These are phyloP conservation scores for Aureobasidium sp. DNA, from an alignment of 2,329 filamentous ascomycete genomes.

Conservation along the genomic window DNA sequence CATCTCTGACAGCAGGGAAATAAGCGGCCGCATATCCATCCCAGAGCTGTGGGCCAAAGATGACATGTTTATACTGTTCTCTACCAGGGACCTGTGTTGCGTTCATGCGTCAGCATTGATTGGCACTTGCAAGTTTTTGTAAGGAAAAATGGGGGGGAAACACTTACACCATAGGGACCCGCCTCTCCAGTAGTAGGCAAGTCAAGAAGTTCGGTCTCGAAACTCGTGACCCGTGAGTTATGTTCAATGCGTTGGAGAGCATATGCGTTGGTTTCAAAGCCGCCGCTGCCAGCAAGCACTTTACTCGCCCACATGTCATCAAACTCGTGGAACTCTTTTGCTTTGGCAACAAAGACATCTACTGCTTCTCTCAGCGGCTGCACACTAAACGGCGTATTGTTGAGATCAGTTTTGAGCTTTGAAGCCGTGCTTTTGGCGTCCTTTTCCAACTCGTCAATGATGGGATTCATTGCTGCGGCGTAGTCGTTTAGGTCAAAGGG, in stretches of 20 bases:
- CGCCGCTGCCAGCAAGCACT: constrained; percentile 56
- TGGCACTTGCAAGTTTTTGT: not conserved
- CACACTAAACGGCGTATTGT: constrained; percentile 40
- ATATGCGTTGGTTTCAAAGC: constrained; percentile 65
- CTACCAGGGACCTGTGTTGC: constrained; percentile 63
- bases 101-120: not conserved
- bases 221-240: constrained; percentile 69
- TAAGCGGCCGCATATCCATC: constrained; percentile 58
- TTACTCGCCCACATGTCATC: constrained; percentile 67
- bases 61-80: constrained; percentile 86
- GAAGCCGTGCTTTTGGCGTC: constrained; percentile 46
- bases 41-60: constrained; percentile 79
- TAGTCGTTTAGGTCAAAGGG: constrained; percentile 76
- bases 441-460: constrained; percentile 57
- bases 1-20: constrained; percentile 81
- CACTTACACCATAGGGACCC: constrained; percentile 55
- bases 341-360: constrained; percentile 49
- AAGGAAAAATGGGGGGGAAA: not conserved
- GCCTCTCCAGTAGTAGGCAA: constrained; percentile 46
- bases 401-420: not conserved
- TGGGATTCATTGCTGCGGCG: constrained; percentile 54
- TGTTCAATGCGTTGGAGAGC: constrained; percentile 62
- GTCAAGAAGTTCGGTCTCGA: constrained; percentile 80
- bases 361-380: constrained; percentile 56
- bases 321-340: constrained; percentile 64